phyloP scores from a whole-genome alignment of 768 basidiomycete species.

The Serendipita vermifera region DNA sequence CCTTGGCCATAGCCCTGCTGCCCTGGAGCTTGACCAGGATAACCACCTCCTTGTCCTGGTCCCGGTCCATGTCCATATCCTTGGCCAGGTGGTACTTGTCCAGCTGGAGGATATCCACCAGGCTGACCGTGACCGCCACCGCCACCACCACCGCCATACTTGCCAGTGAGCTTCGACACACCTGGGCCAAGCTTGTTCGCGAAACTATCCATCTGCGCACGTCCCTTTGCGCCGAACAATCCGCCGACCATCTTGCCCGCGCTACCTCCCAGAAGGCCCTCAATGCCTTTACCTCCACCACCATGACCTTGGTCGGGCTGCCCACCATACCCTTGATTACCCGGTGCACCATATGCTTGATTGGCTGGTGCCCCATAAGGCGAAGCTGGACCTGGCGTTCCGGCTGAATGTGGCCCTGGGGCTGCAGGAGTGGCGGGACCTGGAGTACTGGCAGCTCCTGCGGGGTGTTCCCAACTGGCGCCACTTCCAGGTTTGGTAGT shows the following conservation, averaged over 20 bases:
- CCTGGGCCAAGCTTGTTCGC: not conserved
- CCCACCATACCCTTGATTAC: not conserved
- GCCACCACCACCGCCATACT: not conserved
- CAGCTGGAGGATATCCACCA: not conserved
- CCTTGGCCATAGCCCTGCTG: constrained; percentile 68
- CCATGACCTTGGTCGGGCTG: not conserved
- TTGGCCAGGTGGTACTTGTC: not conserved
- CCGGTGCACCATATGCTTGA: not conserved
- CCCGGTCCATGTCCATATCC: not conserved
- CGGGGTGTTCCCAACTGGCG: constrained; percentile 6
- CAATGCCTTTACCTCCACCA: not conserved
- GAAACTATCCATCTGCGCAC: not conserved
- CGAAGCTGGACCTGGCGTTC: not conserved
- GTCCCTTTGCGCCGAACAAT: not conserved
- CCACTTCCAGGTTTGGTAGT: not conserved
- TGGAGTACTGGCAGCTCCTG: not conserved
- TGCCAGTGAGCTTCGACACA: not conserved
- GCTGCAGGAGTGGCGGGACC: not conserved
- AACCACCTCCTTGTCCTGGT: not conserved
- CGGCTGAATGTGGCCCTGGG: not conserved
- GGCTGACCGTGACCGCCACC: not conserved
- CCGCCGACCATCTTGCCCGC: constrained; percentile 7
- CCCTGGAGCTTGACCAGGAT: constrained; percentile 27
- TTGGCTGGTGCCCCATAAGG: not conserved
- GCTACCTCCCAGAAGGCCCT: constrained; percentile 1